A percentile compares a stretch with the other conserved stretches of the same genome.
Evolutionary conservation across 2,329 filamentous ascomycete species (phyloP).

Genomic region (Phoma herbarum): DNA sequence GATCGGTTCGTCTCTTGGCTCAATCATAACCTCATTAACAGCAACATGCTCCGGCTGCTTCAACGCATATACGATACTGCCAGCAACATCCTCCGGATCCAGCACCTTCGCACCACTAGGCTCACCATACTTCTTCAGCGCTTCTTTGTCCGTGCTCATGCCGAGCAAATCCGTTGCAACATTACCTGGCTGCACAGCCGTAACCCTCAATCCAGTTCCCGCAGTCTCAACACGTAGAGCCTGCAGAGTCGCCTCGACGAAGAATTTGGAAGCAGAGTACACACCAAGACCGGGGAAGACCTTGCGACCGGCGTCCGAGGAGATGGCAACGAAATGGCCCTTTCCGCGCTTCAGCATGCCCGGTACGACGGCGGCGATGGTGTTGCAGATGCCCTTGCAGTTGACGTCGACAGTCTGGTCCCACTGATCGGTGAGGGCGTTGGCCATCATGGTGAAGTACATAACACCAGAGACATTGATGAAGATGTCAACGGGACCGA

Average conservation of each 20-base stretch:
- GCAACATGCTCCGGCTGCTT: constrained; percentile 78
- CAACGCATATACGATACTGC: constrained; percentile 76
- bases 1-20: constrained; percentile 51
- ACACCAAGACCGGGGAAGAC: constrained; percentile 83
- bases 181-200: constrained; percentile 79
- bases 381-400: constrained; percentile 82
- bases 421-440: constrained; percentile 77
- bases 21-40: constrained; percentile 80
- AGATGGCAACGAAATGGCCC: constrained; percentile 82
- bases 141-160: constrained; percentile 79
- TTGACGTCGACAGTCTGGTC: constrained; percentile 85
- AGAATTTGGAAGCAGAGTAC: constrained; percentile 85
- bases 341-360: constrained; percentile 73
- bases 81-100: constrained; percentile 76
- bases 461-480: constrained; percentile 83
- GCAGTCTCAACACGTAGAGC: constrained; percentile 78
- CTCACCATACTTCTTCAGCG: constrained; percentile 80
- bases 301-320: constrained; percentile 82
- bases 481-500: constrained; percentile 80
- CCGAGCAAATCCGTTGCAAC: constrained; percentile 75
- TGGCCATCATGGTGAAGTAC: constrained; percentile 90
- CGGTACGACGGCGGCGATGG: constrained; percentile 73
- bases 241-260: constrained; percentile 84
- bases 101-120: constrained; percentile 78
- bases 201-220: constrained; percentile 75